Evolutionary conservation across 129 eudicot species (phyloP).

Genomic region (Solidago caesia): DNA sequence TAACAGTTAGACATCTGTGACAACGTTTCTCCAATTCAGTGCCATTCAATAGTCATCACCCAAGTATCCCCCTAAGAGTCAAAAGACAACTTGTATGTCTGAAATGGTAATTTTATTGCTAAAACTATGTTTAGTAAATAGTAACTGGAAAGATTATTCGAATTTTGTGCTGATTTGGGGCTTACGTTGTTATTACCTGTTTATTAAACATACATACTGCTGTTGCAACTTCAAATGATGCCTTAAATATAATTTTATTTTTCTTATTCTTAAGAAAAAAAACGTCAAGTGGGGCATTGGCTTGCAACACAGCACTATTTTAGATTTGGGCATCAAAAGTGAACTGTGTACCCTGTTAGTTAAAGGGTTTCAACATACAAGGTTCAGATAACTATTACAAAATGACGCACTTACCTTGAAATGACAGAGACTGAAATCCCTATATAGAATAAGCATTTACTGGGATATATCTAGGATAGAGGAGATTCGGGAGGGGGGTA

Average conservation of each 20-base stretch:
- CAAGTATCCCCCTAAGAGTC: neutral
- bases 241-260: neutral
- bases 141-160: neutral
- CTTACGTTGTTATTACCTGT: neutral
- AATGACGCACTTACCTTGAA: neutral
- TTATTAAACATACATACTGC: neutral
- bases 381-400: neutral
- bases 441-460: neutral
- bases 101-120: slow-evolving; percentile 3
- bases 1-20: neutral
- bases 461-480: neutral
- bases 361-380: neutral
- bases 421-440: neutral
- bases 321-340: slow-evolving; percentile 10
- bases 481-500: neutral
- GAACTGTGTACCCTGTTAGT: neutral
- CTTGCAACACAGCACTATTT: neutral
- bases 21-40: slow-evolving; percentile 2
- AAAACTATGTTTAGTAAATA: neutral
- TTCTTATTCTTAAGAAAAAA: no score
- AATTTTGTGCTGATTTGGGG: neutral
- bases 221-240: neutral
- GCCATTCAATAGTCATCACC: neutral
- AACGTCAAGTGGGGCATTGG: no score
- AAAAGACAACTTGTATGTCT: neutral